Evolutionary conservation across 805 yeast species (phyloP).

Genomic region (Ogataea populi-albae): DNA sequence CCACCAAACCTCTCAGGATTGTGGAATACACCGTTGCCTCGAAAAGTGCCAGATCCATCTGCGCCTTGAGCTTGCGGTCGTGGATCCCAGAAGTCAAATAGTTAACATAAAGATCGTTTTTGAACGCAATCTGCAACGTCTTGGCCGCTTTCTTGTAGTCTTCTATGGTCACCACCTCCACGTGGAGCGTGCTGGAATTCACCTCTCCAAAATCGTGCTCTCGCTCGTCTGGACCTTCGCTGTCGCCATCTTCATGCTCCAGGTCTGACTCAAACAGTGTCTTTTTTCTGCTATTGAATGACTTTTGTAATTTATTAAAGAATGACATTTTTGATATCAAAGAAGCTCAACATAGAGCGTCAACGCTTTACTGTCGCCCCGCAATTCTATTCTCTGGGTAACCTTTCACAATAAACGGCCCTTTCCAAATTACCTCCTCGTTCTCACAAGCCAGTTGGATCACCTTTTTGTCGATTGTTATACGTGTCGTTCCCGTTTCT

Average conservation of each 20-base stretch:
- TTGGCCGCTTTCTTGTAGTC: constrained; percentile 56
- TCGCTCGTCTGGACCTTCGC: constrained; percentile 1
- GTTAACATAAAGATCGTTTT: constrained; percentile 51
- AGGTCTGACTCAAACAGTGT: constrained; percentile 9
- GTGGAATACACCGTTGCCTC: constrained; percentile 54
- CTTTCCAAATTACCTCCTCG: no score
- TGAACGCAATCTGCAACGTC: constrained; percentile 51
- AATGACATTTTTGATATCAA: constrained; percentile 19
- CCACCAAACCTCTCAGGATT: constrained; percentile 47
- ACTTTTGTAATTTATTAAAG: constrained; percentile 17
- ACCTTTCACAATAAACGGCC: no score
- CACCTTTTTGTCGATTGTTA: no score
- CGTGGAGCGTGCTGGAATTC: constrained; percentile 14
- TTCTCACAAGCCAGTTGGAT: no score
- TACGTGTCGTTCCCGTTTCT: no score
- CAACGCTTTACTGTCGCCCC: no score
- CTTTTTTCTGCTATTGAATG: constrained; percentile 12
- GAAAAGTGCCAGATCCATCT: constrained; percentile 48
- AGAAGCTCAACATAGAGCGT: no score
- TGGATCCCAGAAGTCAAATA: constrained; percentile 45
- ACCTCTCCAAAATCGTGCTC: not conserved
- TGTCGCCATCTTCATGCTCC: constrained; percentile 1
- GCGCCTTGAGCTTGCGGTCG: constrained; percentile 34
- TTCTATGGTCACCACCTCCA: constrained; percentile 33
- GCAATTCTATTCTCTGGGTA: no score